Evolutionary conservation across 768 basidiomycete species (phyloP).

Genomic region (Psilocybe cyanescens): DNA sequence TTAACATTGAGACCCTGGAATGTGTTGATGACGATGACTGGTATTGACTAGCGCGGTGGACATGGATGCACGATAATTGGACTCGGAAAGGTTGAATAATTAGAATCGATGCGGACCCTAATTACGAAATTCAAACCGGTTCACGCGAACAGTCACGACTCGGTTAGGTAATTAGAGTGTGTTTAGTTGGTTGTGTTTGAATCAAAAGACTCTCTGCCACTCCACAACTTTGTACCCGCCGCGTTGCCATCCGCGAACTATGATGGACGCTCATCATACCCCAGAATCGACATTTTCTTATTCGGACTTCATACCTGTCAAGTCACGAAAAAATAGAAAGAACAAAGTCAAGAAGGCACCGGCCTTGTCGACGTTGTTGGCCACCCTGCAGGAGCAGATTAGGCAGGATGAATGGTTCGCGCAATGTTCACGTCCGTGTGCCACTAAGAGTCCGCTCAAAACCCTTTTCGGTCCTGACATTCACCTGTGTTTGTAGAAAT

Average conservation of each 20-base stretch:
- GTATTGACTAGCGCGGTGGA: not conserved
- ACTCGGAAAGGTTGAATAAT: conserved; percentile 1
- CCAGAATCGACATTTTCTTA: conserved; percentile 42
- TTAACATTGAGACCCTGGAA: conserved; percentile 4
- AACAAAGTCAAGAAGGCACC: conserved; percentile 25
- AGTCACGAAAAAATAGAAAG: conserved; percentile 53
- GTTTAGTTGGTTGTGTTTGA: conserved; percentile 7
- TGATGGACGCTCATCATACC: conserved; percentile 11
- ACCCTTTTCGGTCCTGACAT: not conserved
- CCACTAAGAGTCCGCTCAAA: conserved; percentile 7
- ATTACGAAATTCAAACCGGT: conserved; percentile 2
- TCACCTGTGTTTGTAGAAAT: conserved; percentile 18
- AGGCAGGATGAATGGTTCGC: conserved; percentile 53
- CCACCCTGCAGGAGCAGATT: conserved; percentile 50
- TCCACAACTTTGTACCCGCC: not conserved
- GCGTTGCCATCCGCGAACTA: not conserved
- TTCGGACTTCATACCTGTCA: conserved; percentile 55
- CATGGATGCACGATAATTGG: not conserved
- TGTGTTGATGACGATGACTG: conserved; percentile 7
- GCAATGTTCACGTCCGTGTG: conserved; percentile 57
- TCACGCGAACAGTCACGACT: not conserved
- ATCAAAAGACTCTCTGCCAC: not conserved
- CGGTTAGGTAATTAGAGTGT: conserved; percentile 3
- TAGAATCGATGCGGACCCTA: conserved; percentile 3
- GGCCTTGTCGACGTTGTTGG: conserved; percentile 39